Conservation (phyloP, 148 eudicot genomes). For the Arbutus unedo region DNA sequence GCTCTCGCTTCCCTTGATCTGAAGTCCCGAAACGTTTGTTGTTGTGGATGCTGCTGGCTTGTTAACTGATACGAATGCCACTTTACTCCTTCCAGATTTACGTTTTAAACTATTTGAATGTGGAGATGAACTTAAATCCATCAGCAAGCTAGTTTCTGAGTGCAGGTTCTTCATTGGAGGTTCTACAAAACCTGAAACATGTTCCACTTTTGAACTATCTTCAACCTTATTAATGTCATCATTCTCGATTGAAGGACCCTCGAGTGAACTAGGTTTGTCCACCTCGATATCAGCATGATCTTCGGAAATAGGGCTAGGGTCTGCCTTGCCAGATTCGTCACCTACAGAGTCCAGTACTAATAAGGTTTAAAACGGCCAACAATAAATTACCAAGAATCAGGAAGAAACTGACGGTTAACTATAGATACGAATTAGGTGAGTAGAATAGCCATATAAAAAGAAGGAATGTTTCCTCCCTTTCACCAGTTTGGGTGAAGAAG, state of each 20-base stretch:
- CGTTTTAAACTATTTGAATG: slow-evolving; percentile 19
- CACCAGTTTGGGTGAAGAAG: background rate
- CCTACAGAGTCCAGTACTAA: slow-evolving; percentile 23
- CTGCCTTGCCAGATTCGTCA: slow-evolving; percentile 30
- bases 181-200: slow-evolving; percentile 17
- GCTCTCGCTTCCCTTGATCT: slow-evolving; percentile 16
- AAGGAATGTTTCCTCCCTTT: background rate
- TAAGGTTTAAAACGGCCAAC: background rate
- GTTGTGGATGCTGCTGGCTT: slow-evolving; percentile 31
- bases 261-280: slow-evolving; percentile 14
- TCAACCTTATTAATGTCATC: slow-evolving; percentile 22
- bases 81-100: slow-evolving; percentile 31
- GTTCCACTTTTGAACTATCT: slow-evolving; percentile 15
- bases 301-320: slow-evolving; percentile 22
- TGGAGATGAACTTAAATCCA: slow-evolving; percentile 20
- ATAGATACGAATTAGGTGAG: background rate
- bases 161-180: slow-evolving; percentile 22
- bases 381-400: background rate
- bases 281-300: slow-evolving; percentile 7
- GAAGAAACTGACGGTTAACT: background rate
- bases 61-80: slow-evolving; percentile 65
- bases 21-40: slow-evolving; percentile 17
- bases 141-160: slow-evolving; percentile 14
- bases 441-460: background rate
- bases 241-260: slow-evolving; percentile 14